Base-by-base conservation (phyloP, 2,329 filamentous ascomycete species). In the Botrytis hyacinthi region DNA sequence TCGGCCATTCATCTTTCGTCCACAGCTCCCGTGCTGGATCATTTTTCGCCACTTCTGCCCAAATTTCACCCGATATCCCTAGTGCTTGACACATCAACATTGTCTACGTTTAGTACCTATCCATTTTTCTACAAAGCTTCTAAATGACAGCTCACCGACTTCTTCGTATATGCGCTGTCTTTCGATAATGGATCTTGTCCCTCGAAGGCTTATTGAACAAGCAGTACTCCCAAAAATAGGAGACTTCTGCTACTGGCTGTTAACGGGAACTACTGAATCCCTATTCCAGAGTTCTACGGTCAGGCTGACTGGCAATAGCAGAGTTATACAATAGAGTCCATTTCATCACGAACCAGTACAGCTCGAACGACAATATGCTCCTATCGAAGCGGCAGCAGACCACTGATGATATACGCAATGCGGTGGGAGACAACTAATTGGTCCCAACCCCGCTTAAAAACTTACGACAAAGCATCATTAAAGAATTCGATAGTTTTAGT, bases 51-150 rank as follows among this genome's bases (percentile, higher is more conserved):
- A 26, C 18, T 6, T 22, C 26, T 22, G 22, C 22, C 22, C 12
- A 62, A 1, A 0, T 40, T n/a, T n/a, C 35, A 42, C 22, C 22
- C 35, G n/a, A 16, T 40, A 26, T 42, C 8, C 22, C 12, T 62
- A 7, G 26, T 62, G 12, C 3, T 62, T 37, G 22, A 26, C 9
- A 40, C 6, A 7, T n/a, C 20, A 5, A 16, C 12, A 12, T 51
- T 51, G 35, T n/a, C 22, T n/a, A 18, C 26, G 4, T 18, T n/a
- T n/a, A n/a, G 4, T 62, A 40, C 22, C 22, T 37, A 16, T 1
- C 1, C 22, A 9, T 8, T n/a, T 1, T n/a, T 40, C 4, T 2
- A n/a, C 40, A 8, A 60, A 37, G 4, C 0, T 14, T 51, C 8
- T 14, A 14, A 51, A 51, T 48, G 22, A 4, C 26, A 51, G 20